Base-by-base conservation (phyloP, 202 grass and related monocot species). In the Cymbopogon flexuosus region DNA sequence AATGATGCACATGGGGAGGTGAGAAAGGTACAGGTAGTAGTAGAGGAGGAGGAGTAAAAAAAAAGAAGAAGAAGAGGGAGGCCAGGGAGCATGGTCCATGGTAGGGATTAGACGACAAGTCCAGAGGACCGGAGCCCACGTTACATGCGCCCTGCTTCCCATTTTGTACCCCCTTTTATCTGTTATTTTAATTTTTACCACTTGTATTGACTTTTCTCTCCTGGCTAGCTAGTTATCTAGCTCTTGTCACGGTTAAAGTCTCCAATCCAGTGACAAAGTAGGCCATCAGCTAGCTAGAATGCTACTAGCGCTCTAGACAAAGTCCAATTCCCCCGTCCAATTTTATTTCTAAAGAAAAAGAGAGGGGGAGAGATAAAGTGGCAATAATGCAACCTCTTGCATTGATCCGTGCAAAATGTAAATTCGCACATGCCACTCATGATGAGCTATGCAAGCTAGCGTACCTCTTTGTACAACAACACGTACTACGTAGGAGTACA, bases 1-100 rank as follows among this genome's bases (percentile, higher is more conserved):
- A 86, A 89, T 83, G 79, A 64, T 79, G 88, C 83, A 86, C 83
- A 89, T 86, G 88, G 79, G 73, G 77, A 62, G 87, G 87, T 69
- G 83, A 70, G 74, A 79, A 86, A 82, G 81, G 76, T 46, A 47
- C 59, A 67, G 0, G 77, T 15, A 16, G 77, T 35, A n/a, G 49
- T 64, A 33, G 52, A 10, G n/a, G 36, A 68, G 65, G 2, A 11
- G 36, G 1, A 8, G 65, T 69, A 22, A 37, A 47, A 78, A 91
- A 65, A 19, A 22, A 18, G 57, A 30, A 16, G 14, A 69, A 70
- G 57, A 63, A 21, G 5, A 10, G 19, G 16, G 21, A n/a, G 27
- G 46, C 1, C 1, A 65, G 72, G 49, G 2, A 18, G 49, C 47
- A 56, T 56, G 51, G 51, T 56, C n/a, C 51, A 56, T 84, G n/a